Evolutionary conservation across 768 basidiomycete species (phyloP).

Genomic region (Hortiboletus campestris): DNA sequence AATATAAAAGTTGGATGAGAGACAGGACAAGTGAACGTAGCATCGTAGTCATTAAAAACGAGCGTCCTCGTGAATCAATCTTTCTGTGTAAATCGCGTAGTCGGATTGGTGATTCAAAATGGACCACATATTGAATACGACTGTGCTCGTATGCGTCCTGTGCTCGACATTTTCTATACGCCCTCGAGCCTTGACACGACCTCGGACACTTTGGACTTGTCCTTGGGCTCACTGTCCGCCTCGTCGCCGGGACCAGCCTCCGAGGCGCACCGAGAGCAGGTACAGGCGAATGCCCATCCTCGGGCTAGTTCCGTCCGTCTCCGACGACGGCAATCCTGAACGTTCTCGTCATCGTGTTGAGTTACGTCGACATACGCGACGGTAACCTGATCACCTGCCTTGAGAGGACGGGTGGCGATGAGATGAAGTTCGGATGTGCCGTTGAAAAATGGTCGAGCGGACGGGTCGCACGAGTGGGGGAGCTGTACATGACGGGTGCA

Average conservation of each 20-base stretch:
- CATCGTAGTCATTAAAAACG: not conserved
- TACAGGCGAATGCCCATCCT: constrained; percentile 81
- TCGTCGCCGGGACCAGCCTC: constrained; percentile 43
- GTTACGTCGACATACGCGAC: constrained; percentile 73
- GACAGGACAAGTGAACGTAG: not conserved
- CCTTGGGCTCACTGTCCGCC: constrained; percentile 38
- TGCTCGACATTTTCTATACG: constrained; percentile 8
- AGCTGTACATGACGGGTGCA: constrained; percentile 37
- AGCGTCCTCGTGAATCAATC: not conserved
- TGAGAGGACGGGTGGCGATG: constrained; percentile 62
- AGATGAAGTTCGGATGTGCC: constrained; percentile 72
- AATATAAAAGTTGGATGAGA: not conserved
- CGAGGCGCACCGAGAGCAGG: constrained; percentile 59
- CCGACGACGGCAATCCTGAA: constrained; percentile 55
- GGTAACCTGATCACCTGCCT: constrained; percentile 73
- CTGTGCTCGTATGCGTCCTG: not conserved
- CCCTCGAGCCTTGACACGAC: constrained; percentile 33
- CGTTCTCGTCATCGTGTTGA: constrained; percentile 52
- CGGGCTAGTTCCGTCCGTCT: constrained; percentile 72
- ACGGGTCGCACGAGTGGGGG: constrained; percentile 72
- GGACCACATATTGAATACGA: not conserved
- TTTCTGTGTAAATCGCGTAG: not conserved
- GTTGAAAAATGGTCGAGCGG: constrained; percentile 61
- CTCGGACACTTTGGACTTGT: constrained; percentile 50
- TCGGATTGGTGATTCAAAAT: not conserved